A percentile compares a stretch with the other conserved stretches of the same genome.
Conservation (phyloP, 306 rosid species). For the Pachyrhizus erosus region DNA sequence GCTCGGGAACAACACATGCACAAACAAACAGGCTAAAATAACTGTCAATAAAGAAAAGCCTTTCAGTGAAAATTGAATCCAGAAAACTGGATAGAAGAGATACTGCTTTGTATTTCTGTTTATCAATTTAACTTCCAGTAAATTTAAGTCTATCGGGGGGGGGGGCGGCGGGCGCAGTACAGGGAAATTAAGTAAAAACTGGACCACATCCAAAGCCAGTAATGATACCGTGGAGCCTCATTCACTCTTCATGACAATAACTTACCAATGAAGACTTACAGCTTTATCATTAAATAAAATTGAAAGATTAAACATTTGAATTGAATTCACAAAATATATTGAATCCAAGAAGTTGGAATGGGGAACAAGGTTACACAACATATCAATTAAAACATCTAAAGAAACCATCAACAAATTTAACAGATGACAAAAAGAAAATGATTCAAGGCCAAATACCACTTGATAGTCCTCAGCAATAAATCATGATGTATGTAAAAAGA, state of each 20-base stretch:
- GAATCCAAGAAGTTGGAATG: neutral
- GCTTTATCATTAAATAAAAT: constrained; percentile 17
- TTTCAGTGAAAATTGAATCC: neutral
- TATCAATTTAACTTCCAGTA: neutral
- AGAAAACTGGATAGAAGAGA: constrained; percentile 15
- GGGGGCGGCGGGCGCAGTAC: no score
- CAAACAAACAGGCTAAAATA: neutral
- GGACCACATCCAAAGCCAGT: constrained; percentile 8
- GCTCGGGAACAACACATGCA: constrained; percentile 1
- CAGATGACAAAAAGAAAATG: neutral
- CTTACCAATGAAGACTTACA: constrained; percentile 6
- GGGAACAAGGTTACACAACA: constrained; percentile 2
- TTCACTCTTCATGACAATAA: constrained; percentile 11
- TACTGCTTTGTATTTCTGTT: neutral
- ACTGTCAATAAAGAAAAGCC: neutral
- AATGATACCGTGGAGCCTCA: neutral
- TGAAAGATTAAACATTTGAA: constrained; percentile 30
- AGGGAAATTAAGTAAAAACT: neutral
- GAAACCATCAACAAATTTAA: neutral
- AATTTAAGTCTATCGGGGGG: neutral
- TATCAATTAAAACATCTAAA: neutral
- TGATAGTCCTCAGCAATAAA: neutral
- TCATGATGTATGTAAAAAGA: neutral
- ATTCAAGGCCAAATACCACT: neutral
- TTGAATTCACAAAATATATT: constrained; percentile 14